Evolutionary conservation across 2,329 filamentous ascomycete species (phyloP).

Genomic region (Monilinia vaccinii-corymbosi): DNA sequence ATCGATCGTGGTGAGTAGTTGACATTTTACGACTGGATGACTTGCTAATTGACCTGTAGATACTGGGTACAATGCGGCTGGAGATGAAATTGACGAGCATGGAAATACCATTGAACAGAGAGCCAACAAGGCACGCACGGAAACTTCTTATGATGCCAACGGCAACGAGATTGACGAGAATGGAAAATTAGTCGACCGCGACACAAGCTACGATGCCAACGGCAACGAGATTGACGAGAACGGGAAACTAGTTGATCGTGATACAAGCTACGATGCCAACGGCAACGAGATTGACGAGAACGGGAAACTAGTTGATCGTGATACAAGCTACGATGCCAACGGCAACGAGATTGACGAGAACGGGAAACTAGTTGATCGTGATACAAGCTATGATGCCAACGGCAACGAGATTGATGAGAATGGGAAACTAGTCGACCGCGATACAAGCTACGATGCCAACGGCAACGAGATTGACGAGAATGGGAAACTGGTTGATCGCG

Average conservation of each 20-base stretch:
- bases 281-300: background rate
- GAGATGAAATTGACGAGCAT: background rate
- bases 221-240: background rate
- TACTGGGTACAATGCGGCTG: background rate
- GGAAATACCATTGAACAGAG: background rate
- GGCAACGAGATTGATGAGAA: background rate
- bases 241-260: background rate
- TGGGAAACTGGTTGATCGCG: background rate
- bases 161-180: background rate
- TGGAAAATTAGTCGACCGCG: background rate
- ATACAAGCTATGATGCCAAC: background rate
- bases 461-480: background rate
- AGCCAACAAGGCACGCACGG: background rate
- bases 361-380: background rate
- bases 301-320: background rate
- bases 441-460: background rate
- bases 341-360: background rate
- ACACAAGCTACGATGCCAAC: background rate
- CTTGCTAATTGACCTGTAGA: background rate
- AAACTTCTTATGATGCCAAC: background rate
- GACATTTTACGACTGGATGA: background rate
- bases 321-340: background rate
- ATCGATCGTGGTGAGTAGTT: background rate
- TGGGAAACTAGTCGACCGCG: background rate
- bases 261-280: background rate